Percentiles rank a stretch among this genome's conserved stretches.
Evolutionary conservation across 2,329 filamentous ascomycete species (phyloP).

Genomic region (Exophiala mesophila): DNA sequence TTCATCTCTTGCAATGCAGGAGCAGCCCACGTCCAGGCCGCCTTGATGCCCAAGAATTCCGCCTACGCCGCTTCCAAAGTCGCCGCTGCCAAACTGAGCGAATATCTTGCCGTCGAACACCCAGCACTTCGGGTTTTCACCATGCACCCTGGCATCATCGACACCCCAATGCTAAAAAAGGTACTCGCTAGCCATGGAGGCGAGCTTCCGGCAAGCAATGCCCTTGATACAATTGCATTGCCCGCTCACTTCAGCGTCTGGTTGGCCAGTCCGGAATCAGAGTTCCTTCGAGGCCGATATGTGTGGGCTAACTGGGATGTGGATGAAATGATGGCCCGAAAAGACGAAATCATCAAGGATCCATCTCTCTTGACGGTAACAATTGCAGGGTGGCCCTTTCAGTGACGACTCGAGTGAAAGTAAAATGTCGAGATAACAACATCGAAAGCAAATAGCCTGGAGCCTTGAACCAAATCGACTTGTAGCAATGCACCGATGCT

Average conservation of each 20-base stretch:
- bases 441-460: too few relatives aligned
- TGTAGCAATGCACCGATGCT: too few relatives aligned
- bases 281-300: conserved; percentile 37
- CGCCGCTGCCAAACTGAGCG: conserved; percentile 39
- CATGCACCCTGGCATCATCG: conserved; percentile 38
- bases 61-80: conserved; percentile 43
- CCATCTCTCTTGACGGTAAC: conserved; percentile 14
- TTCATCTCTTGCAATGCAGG: conserved; percentile 35
- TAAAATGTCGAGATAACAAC: too few relatives aligned
- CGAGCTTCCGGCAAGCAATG: conserved; percentile 17
- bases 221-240: conserved; percentile 19
- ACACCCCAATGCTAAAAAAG: conserved; percentile 31
- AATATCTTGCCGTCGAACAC: conserved; percentile 40
- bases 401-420: not conserved
- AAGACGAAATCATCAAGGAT: conserved; percentile 31
- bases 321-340: conserved; percentile 39
- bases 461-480: too few relatives aligned
- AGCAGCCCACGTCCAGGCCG: conserved; percentile 4
- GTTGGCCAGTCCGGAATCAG: conserved; percentile 36
- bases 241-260: conserved; percentile 34
- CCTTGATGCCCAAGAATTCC: conserved; percentile 14
- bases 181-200: conserved; percentile 9
- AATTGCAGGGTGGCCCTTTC: conserved; percentile 22
- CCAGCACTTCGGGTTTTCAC: conserved; percentile 37
- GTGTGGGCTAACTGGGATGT: conserved; percentile 41